Evolutionary conservation across 441 rosid genomes (phyloP), one percentile per base, ranked within the genome.

Genomic region (Jatropha podagrica): DNA sequence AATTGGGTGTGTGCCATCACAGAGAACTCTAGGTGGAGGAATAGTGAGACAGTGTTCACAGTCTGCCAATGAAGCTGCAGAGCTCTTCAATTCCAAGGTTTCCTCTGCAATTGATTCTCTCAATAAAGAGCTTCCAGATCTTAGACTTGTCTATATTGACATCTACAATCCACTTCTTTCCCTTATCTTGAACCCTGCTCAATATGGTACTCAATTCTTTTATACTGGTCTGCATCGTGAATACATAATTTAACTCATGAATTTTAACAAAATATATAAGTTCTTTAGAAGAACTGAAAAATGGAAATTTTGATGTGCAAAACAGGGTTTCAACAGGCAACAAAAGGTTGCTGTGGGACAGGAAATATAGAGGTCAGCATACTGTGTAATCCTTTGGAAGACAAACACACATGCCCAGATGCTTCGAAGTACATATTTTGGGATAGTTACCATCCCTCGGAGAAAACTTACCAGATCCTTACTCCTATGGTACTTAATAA

Each of bases 361-460:
- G 88, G 82, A 37, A 42, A 49, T 1, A 67, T 75, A 60, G 79
- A 79, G 38, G 79, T 71, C 12, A 87, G 37, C 87, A 56, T 3
- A 75, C 0, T 87, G 15, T 89, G 93, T 48, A 86, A 69, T 66
- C 60, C 20, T 7, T 46, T 79, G 1, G 76, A 70, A 18, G 80
- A 83, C 71, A 68, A 79, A 51, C 37, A 3, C 4, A 59, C 84
- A 42, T 90, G 97, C 75, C 18, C 59, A 1, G 88, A 88, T 76
- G 91, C 83, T 42, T 76, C 92, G 0, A 83, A 85, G 1, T 88
- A 82, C 51, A 54, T 91, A 17, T 89, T 90, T 40, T 90, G 94
- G 95, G 94, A 92, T 63, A 88, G 90, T 78, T 92, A 18, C 58
- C 96, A 89, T 86, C 97, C 94, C 0, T 75, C 96, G 2, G 91